phyloP scores from a whole-genome alignment of 2,329 filamentous ascomycete genomes.

The Rachicladosporium sp. region DNA sequence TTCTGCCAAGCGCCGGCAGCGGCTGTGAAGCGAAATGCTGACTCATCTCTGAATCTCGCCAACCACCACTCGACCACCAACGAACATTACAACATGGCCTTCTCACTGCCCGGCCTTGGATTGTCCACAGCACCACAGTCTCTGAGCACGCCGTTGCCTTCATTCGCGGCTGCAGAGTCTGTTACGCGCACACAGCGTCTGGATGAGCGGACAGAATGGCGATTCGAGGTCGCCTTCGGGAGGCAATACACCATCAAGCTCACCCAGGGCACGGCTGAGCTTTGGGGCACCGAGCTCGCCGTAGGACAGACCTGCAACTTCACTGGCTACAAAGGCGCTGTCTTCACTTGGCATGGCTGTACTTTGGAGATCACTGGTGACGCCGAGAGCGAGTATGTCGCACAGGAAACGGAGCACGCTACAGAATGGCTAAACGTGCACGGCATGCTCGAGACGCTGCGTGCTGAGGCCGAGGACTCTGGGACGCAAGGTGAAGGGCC shows the following conservation, averaged over 20 bases:
- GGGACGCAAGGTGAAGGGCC: slow-evolving; percentile 42
- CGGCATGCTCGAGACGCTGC: slow-evolving; percentile 65
- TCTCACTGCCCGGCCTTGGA: slow-evolving; percentile 6
- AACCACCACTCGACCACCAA: too few relatives aligned
- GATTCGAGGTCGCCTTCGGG: slow-evolving; percentile 26
- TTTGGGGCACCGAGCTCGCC: slow-evolving; percentile 90
- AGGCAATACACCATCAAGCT: slow-evolving; percentile 42
- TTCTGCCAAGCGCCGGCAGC: too few relatives aligned
- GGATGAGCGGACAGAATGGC: slow-evolving; percentile 33
- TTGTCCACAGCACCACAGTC: neutral
- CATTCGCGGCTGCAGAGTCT: neutral
- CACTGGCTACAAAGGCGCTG: slow-evolving; percentile 68
- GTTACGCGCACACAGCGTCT: slow-evolving; percentile 29
- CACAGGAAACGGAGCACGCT: slow-evolving; percentile 67
- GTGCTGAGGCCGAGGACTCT: slow-evolving; percentile 41
- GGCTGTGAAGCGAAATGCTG: too few relatives aligned
- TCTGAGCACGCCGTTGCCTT: slow-evolving; percentile 1
- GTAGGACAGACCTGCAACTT: slow-evolving; percentile 70
- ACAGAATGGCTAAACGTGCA: slow-evolving; percentile 74
- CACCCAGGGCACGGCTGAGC: slow-evolving; percentile 71
- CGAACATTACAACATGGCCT: slow-evolving; percentile 9
- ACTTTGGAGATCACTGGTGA: slow-evolving; percentile 66
- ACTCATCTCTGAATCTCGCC: too few relatives aligned
- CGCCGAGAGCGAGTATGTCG: slow-evolving; percentile 54
- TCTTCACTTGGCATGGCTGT: slow-evolving; percentile 88